Base-by-base conservation (phyloP, 768 basidiomycete genomes). In the Daedaleopsis nitida region DNA sequence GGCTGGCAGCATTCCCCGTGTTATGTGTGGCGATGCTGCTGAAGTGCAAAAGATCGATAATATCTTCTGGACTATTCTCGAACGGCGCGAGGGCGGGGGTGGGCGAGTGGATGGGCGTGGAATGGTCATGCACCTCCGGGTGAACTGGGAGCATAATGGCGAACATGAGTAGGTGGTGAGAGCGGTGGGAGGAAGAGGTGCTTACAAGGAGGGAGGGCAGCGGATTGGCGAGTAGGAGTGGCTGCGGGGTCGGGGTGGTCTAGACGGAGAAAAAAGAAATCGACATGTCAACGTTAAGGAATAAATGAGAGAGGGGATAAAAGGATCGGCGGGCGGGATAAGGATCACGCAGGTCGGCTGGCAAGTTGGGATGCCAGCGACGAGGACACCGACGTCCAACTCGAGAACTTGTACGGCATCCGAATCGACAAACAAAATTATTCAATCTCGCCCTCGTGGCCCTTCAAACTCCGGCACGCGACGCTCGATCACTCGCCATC, bases 51-150 rank as follows among this genome's bases (percentile, higher is more conserved):
- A 54, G 59, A 59, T 68, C 64, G 64, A 65, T 49, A 27, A 63
- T 59, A 57, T 55, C 59, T 64, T 70, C 66, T 65, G 62, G 66
- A 59, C 42, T 47, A 53, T 66, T 67, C 69, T 68, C 64, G 66
- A 66, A 68, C 48, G 58, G 55, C n/a, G 52, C 37, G 57, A 59
- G n/a, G 48, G 58, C 55, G 53, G 59, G 45, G 38, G 55, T 58
- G 50, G 62, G 62, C 48, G 58, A 55, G 23, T 42, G 32, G 55
- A 54, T 51, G 56, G 64, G 60, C 57, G 65, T 52, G 45, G 52
- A 55, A 19, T 58, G 49, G 39, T 67, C 66, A 68, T 67, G 53
- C 66, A 65, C 61, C 56, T 35, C 60, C 54, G 56, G 53, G 56
- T 50, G 61, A 23, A 52, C 59, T 55, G 57, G 11, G 23, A 37